A percentile compares a stretch with the other conserved stretches of the same genome.
These are phyloP conservation scores for Dictyostelium purpureum DNA, from an alignment of 78 protist species.

Conservation along the genomic window DNA sequence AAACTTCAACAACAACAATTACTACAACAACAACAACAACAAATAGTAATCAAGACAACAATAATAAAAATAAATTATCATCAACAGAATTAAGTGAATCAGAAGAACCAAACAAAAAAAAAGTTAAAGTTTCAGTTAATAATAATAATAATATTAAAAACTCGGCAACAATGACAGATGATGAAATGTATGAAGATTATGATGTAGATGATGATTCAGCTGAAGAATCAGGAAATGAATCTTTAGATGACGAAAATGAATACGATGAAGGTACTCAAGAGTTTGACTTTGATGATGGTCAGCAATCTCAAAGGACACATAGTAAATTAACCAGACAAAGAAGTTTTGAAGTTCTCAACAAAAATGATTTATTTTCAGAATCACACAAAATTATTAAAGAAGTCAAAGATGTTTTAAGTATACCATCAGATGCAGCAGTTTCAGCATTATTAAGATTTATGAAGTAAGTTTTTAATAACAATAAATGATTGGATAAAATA, in stretches of 20 bases:
- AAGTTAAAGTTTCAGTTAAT: no score
- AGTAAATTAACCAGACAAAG: slow-evolving; percentile 55
- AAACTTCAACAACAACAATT: no score
- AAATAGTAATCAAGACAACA: no score
- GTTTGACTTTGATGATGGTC: slow-evolving; percentile 47
- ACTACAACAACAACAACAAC: no score
- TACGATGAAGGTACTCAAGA: slow-evolving; percentile 57
- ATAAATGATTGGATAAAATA: background rate
- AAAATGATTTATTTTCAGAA: slow-evolving; percentile 21
- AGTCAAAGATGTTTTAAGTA: slow-evolving; percentile 72
- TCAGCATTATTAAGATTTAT: slow-evolving; percentile 35
- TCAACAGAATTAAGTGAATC: no score
- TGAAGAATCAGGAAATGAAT: slow-evolving; percentile 57
- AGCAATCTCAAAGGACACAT: slow-evolving; percentile 20
- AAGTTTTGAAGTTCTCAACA: slow-evolving; percentile 70
- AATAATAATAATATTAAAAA: background rate
- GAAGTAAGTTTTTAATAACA: slow-evolving; percentile 38
- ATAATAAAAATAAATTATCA: no score
- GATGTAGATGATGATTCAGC: slow-evolving; percentile 74
- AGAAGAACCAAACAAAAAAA: no score
- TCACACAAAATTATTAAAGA: slow-evolving; percentile 68
- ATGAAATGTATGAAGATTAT: slow-evolving; percentile 56
- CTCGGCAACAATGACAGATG: slow-evolving; percentile 25
- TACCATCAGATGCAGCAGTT: slow-evolving; percentile 67
- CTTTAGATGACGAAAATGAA: slow-evolving; percentile 33